phyloP scores from a whole-genome alignment of 2,329 filamentous ascomycete species.

The Alternaria dauci region DNA sequence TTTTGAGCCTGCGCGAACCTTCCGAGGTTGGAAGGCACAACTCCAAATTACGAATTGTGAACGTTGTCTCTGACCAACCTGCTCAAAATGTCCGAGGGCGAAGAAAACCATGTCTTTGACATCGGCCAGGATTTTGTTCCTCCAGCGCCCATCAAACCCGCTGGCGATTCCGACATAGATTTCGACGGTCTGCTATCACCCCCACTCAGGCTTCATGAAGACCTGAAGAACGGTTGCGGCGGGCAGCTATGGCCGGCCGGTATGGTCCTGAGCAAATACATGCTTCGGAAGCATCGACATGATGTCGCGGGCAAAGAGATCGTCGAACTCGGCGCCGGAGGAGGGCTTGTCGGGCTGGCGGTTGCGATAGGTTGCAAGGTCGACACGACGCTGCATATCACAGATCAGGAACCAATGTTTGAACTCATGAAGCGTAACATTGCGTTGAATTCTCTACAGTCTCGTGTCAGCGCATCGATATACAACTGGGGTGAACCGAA shows the following conservation, averaged over 20 bases:
- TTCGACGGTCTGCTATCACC: conserved; percentile 78
- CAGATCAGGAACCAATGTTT: conserved; percentile 88
- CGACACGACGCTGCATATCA: conserved; percentile 74
- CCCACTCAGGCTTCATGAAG: conserved; percentile 81
- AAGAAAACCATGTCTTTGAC: conserved; percentile 46
- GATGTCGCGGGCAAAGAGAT: conserved; percentile 73
- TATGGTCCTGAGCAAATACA: conserved; percentile 84
- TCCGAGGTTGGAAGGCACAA: background rate
- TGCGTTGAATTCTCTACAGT: conserved; percentile 74
- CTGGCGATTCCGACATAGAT: conserved; percentile 61
- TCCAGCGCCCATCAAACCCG: conserved; percentile 60
- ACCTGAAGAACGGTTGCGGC: conserved; percentile 86
- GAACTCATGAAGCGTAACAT: conserved; percentile 88
- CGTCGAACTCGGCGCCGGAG: conserved; percentile 92
- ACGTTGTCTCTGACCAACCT: background rate
- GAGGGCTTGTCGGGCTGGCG: conserved; percentile 79
- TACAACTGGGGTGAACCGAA: conserved; percentile 75
- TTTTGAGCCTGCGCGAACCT: conserved; percentile 10
- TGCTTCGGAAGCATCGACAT: conserved; percentile 76
- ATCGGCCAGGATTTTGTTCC: conserved; percentile 66
- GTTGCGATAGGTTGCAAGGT: conserved; percentile 64
- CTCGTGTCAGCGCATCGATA: conserved; percentile 70
- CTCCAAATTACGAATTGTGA: conserved; percentile 1
- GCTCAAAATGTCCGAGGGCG: conserved; percentile 36
- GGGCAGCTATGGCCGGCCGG: conserved; percentile 96